Evolutionary conservation across 2,329 filamentous ascomycete species (phyloP).

Genomic region (Ophiocordyceps camponoti-saundersi): DNA sequence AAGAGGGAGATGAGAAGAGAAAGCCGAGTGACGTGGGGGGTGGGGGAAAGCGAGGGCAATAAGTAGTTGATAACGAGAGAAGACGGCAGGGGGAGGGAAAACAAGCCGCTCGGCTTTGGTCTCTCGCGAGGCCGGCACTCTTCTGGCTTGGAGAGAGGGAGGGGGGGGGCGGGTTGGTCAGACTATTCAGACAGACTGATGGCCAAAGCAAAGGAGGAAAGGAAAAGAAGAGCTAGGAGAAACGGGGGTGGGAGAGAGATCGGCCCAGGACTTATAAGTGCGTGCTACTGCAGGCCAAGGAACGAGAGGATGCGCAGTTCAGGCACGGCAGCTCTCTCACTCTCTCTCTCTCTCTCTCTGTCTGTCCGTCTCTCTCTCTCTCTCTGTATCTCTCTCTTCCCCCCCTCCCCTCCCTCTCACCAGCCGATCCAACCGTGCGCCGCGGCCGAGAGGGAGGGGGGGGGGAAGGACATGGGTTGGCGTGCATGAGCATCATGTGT

Average conservation of each 20-base stretch:
- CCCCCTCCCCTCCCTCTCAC: neutral
- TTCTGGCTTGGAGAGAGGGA: neutral
- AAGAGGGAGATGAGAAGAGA: neutral
- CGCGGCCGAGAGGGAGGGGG: no score
- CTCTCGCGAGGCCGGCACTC: neutral
- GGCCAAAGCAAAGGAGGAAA: neutral
- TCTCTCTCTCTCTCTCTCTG: no score
- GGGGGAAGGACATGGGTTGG: neutral
- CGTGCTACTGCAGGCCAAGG: neutral
- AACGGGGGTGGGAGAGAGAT: neutral
- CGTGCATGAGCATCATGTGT: conserved; percentile 2
- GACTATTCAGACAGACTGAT: no score
- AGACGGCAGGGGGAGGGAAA: neutral
- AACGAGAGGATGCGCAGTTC: neutral
- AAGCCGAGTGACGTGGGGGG: no score
- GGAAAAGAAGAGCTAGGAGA: neutral
- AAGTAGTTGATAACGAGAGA: neutral
- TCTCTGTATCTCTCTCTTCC: no score
- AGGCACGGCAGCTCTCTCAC: neutral
- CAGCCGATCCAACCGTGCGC: neutral
- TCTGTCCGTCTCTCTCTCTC: no score
- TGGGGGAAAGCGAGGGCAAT: neutral
- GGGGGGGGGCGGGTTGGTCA: neutral
- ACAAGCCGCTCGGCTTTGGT: neutral
- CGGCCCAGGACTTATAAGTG: neutral